These are phyloP conservation scores for Fusarium sp. DNA, from an alignment of 2,329 filamentous ascomycete species.

Conservation along the genomic window DNA sequence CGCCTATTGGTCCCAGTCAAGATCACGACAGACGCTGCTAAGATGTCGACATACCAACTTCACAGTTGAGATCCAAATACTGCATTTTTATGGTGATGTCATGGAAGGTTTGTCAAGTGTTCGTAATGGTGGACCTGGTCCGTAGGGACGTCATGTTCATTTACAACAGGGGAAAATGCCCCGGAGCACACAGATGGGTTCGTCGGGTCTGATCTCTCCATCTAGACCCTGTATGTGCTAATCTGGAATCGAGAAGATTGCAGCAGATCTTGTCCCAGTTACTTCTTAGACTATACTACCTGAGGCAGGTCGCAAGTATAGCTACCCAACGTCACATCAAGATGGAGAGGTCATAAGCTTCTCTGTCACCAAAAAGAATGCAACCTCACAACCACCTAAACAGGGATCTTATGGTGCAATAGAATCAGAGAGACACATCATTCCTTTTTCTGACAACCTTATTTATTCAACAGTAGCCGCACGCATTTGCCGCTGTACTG, in stretches of 20 bases:
- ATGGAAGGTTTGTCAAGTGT: neutral
- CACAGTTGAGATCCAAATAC: neutral
- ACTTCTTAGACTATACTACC: rapidly evolving
- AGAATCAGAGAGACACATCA: conserved; percentile 2
- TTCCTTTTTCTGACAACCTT: neutral
- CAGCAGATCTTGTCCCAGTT: neutral
- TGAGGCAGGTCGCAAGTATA: neutral
- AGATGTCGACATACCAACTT: conserved; percentile 30
- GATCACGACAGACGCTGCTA: conserved; percentile 33
- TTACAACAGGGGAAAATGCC: neutral
- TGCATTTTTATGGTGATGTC: conserved; percentile 10
- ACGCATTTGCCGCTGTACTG: rapidly evolving
- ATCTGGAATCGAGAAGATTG: neutral
- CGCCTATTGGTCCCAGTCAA: neutral
- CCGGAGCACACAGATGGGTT: neutral
- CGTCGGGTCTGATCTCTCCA: neutral
- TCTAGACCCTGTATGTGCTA: neutral
- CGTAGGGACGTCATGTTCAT: neutral
- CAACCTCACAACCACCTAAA: conserved; percentile 1
- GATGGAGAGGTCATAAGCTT: conserved; percentile 7
- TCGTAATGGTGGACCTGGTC: neutral
- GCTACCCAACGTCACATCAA: neutral
- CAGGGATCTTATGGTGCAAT: conserved; percentile 39
- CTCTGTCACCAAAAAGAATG: conserved; percentile 2
- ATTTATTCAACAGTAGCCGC: neutral